Evolutionary conservation across 805 yeast genomes (phyloP).

Genomic region (Candida schatavii): DNA sequence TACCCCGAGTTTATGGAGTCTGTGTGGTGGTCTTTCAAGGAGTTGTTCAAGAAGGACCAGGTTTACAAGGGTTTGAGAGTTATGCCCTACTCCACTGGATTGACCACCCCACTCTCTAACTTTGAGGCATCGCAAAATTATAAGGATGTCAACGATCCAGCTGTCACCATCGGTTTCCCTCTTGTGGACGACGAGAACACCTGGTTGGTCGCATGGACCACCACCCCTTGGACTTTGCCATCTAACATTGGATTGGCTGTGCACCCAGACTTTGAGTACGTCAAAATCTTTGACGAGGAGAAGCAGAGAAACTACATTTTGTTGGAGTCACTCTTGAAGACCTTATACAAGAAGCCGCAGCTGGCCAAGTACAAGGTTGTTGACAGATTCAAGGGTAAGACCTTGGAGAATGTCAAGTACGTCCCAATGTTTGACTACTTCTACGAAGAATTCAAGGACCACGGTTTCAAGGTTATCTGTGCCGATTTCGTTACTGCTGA

Average conservation of each 20-base stretch:
- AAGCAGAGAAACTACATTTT: conserved; percentile 77
- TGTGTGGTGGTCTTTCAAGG: conserved; percentile 98
- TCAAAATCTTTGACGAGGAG: conserved; percentile 88
- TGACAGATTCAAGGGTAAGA: conserved; percentile 76
- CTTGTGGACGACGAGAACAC: conserved; percentile 78
- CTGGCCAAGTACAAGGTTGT: conserved; percentile 82
- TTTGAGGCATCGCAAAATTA: conserved; percentile 98
- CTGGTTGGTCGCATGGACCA: conserved; percentile 94
- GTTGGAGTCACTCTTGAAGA: conserved; percentile 75
- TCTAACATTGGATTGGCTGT: conserved; percentile 91
- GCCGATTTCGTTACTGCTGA: conserved; percentile 88
- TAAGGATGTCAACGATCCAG: conserved; percentile 96
- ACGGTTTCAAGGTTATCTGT: conserved; percentile 77
- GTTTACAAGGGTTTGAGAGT: conserved; percentile 96
- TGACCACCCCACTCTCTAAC: conserved; percentile 93
- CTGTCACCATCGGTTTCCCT: conserved; percentile 89
- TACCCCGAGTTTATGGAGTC: conserved; percentile 97
- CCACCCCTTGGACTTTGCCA: conserved; percentile 99
- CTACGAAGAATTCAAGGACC: conserved; percentile 66
- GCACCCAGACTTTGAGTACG: conserved; percentile 85
- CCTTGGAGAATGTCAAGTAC: conserved; percentile 75
- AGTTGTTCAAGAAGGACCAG: conserved; percentile 76
- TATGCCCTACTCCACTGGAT: conserved; percentile 98
- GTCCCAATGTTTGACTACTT: conserved; percentile 84
- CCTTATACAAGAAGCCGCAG: conserved; percentile 92